Evolutionary conservation across 2,329 filamentous ascomycete genomes (phyloP).

Genomic region (Macroventuria anomochaeta): DNA sequence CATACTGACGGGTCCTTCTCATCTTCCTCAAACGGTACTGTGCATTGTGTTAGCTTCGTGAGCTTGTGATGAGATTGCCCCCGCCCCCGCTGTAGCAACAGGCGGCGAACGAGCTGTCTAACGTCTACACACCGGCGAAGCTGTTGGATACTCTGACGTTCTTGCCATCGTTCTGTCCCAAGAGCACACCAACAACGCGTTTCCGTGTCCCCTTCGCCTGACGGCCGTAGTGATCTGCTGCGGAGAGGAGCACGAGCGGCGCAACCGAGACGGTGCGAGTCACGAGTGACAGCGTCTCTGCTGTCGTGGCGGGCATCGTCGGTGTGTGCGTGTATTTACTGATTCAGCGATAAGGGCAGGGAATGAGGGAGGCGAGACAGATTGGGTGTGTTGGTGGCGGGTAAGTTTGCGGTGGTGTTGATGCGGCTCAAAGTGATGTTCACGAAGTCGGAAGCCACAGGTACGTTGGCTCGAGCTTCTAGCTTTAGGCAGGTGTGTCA

Average conservation of each 20-base stretch:
- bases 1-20: slow-evolving; percentile 98
- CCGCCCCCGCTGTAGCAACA: slow-evolving; percentile 10
- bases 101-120: slow-evolving; percentile 23
- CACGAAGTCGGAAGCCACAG: slow-evolving; percentile 35
- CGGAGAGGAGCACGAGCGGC: slow-evolving; percentile 95
- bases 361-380: slow-evolving; percentile 3
- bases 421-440: slow-evolving; percentile 44
- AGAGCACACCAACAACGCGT: slow-evolving; percentile 90
- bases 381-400: slow-evolving; percentile 25
- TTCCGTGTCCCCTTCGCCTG: slow-evolving; percentile 86
- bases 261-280: slow-evolving; percentile 95
- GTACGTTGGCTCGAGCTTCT: slow-evolving; percentile 21
- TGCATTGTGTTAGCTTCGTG: slow-evolving; percentile 31
- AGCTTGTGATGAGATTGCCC: neutral
- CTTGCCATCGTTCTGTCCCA: slow-evolving; percentile 96
- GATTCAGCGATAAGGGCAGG: slow-evolving; percentile 6
- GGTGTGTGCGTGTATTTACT: slow-evolving; percentile 16
- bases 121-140: slow-evolving; percentile 77
- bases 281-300: slow-evolving; percentile 94
- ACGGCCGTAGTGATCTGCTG: slow-evolving; percentile 97
- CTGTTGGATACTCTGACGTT: slow-evolving; percentile 98
- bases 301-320: slow-evolving; percentile 91
- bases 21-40: slow-evolving; percentile 98
- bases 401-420: slow-evolving; percentile 33
- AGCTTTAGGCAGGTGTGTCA: slow-evolving; percentile 33